Evolutionary conservation across 2,329 filamentous ascomycete species (phyloP).

Genomic region (Emericellopsis cladophorae): DNA sequence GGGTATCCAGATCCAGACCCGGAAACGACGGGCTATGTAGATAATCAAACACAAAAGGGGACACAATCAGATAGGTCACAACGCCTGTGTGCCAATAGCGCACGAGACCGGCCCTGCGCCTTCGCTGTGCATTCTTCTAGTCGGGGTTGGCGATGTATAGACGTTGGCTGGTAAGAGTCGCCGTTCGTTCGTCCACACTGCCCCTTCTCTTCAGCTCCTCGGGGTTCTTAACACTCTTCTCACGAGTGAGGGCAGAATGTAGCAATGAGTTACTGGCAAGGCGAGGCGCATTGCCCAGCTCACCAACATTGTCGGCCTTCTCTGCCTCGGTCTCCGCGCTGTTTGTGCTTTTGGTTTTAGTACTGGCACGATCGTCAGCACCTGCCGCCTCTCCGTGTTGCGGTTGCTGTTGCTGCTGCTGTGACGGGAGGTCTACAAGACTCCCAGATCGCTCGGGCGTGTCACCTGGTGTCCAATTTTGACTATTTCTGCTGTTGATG

Average conservation of each 20-base stretch:
- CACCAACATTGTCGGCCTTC: constrained; percentile 46
- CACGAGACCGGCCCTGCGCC: too few relatives aligned
- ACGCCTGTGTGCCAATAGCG: too few relatives aligned
- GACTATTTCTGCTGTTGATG: constrained; percentile 24
- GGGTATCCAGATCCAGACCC: constrained; percentile 3
- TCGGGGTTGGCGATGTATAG: constrained; percentile 84
- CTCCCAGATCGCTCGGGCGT: constrained; percentile 44
- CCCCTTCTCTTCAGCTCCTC: constrained; percentile 66
- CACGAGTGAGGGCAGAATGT: constrained; percentile 44
- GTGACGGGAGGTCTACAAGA: constrained; percentile 25
- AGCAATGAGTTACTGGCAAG: constrained; percentile 46
- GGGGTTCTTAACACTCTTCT: constrained; percentile 53
- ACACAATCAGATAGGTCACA: too few relatives aligned
- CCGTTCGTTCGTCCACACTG: constrained; percentile 72
- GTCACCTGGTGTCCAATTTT: constrained; percentile 38
- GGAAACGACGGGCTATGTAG: not conserved
- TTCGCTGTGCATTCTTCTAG: constrained; percentile 15
- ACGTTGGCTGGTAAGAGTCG: constrained; percentile 59
- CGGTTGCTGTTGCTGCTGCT: not conserved
- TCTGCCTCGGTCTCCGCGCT: constrained; percentile 44
- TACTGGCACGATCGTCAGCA: constrained; percentile 29
- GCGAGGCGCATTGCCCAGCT: constrained; percentile 34
- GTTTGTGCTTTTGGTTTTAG: constrained; percentile 34
- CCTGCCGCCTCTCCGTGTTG: not conserved
- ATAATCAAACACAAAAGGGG: not conserved